phyloP scores from a whole-genome alignment of 2,329 filamentous ascomycete species.

The Claviceps sp. region DNA sequence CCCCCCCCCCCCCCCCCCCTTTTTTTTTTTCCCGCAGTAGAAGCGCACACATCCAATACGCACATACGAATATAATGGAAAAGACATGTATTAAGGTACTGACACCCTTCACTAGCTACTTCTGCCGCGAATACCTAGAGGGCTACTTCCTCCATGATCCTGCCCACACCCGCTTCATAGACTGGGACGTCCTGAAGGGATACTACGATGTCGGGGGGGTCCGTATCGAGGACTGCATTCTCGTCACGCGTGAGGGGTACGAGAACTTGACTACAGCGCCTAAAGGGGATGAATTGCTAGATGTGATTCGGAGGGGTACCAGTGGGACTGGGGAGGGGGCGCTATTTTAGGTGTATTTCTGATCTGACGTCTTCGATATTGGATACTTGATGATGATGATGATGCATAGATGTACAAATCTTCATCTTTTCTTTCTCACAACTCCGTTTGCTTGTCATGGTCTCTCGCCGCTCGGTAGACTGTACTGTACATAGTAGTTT shows the following conservation, averaged over 20 bases:
- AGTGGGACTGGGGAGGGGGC: not conserved
- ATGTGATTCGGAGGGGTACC: conserved; percentile 38
- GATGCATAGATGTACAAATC: too few relatives aligned
- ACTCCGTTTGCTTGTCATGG: too few relatives aligned
- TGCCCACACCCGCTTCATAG: conserved; percentile 48
- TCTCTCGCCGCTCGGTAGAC: too few relatives aligned
- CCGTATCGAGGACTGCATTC: conserved; percentile 81
- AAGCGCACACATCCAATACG: not conserved
- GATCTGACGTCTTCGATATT: too few relatives aligned
- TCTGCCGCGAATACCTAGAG: conserved; percentile 60
- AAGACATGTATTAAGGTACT: not conserved
- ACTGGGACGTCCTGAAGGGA: conserved; percentile 47
- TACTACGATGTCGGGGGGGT: conserved; percentile 79
- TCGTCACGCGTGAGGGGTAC: conserved; percentile 63
- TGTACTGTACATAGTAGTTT: too few relatives aligned
- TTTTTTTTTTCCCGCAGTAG: not conserved
- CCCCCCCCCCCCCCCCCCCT: too few relatives aligned
- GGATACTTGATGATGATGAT: too few relatives aligned
- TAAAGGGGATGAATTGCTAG: conserved; percentile 59
- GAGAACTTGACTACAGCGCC: conserved; percentile 76
- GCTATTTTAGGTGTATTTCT: not conserved
- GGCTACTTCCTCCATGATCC: conserved; percentile 49
- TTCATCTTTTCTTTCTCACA: too few relatives aligned
- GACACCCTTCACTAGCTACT: conserved; percentile 41
- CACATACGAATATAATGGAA: not conserved